Base-by-base conservation (phyloP, 805 yeast genomes). In the Cyberlindnera mycetangii region DNA sequence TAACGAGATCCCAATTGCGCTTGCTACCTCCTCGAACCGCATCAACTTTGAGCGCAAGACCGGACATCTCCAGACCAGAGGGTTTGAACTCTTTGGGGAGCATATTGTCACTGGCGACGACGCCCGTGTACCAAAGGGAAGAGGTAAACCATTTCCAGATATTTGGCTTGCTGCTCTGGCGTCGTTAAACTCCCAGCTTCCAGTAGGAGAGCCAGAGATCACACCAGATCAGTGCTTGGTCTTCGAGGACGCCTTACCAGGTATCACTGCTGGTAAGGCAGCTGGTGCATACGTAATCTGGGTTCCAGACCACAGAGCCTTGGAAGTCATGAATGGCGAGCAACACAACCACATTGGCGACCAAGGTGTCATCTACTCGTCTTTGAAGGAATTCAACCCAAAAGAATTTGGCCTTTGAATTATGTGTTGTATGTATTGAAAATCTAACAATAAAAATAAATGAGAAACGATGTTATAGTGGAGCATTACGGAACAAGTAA, bases 231-330 rank as follows among this genome's bases (percentile, higher is more conserved):
- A 93, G 57, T 86, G 95, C 56, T 64, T 93, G 25, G 85, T 93
- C 2, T 93, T 93, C 64, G 99, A 93, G 69, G 99, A 93, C 66
- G 98, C 97, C 3, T 71, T 89, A 35, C 90, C 96, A 0, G 99
- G 99, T 3, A 92, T 92, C 18, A 59, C 70, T 15, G 83, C 96
- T 4, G 99, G 96, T 12, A 76, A 75, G 44, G 81, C 85, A 15
- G 89, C 96, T 28, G 90, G 89, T 10, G 85, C 88, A 12, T 74
- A 73, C 43, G 96, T 92, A n/a, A 75, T 92, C 38, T 93, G 98
- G 99, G 85, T 90, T 12, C 98, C 99, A 9, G 92, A 92, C 64
- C 73, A 74, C 20, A 78, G 85, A 46, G 95, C 95, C 0, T 58
- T 76, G 27, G 68, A 71, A 16, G 75, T 77, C 7, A 64, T 86